Base-by-base conservation (phyloP, 2,329 filamentous ascomycete species). In the Xylaria arbuscula region DNA sequence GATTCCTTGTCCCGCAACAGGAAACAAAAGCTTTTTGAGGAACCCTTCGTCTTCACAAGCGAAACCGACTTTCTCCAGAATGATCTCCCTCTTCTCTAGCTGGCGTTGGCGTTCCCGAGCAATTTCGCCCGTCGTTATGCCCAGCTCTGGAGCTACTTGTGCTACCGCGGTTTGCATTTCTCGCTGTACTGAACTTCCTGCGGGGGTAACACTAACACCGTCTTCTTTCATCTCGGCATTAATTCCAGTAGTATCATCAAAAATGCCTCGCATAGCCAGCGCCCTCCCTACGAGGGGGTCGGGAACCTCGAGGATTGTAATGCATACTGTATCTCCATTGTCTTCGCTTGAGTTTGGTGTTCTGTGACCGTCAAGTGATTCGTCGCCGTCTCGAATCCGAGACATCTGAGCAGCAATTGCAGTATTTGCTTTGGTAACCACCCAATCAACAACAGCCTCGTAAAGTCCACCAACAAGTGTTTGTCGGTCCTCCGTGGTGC, bases 171-270 rank as follows among this genome's bases (percentile, higher is more conserved):
- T 90, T 76, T 92, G 89, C 92, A 97, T 97, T 78, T 98, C 94
- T 45, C 92, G 90, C 15, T 95, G 79, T 10, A 98, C 91, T 0
- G 95, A 97, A 66, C 90, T 91, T n/a, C 92, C 92, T 1, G 89
- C 89, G 0, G 90, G 75, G 0, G 87, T 82, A 1, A 97, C 87
- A n/a, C 92, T 87, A 0, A 99, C 88, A 10, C 96, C 96, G 73
- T 99, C 96, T 70, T 95, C 91, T 76, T 95, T 97, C 94, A 99
- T 98, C 83, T 99, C 96, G 0, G 92, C 87, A 74, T 98, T 98
- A 82, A 99, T 98, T 60, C 96, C 96, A 22, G 91, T 84, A n/a
- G 85, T 88, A 75, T 98, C 96, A 73, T 99, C 95, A 75, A 99
- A 99, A 42, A 98, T 89, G 15, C 93, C 93, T 47, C 93, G 92